Evolutionary conservation across 768 basidiomycete species (phyloP), one percentile per base, ranked within the genome.

Genomic region (Lactarius quietus): DNA sequence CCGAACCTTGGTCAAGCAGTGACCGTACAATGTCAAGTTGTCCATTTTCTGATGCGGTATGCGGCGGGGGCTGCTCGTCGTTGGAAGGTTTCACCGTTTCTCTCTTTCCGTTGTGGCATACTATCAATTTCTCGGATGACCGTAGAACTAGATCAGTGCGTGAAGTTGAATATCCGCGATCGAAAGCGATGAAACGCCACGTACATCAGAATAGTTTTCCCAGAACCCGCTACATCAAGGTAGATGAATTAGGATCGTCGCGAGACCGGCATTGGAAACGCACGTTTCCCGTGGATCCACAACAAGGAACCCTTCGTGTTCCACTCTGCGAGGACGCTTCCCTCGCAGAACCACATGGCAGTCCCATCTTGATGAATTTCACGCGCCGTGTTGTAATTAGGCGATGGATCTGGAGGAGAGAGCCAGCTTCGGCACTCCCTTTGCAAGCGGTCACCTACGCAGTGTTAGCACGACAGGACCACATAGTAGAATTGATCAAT

Each of bases 271-370:
- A 15, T 1, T 5, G 5, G 2, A n/a, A 3, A 17, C 55, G 10
- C 53, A 65, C 61, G 59, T 23, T 62, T 65, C 3, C 64, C 64
- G 7, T 62, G 64, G 0, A 65, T 52, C 64, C 64, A 65, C 12
- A 61, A 45, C 1, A 62, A 20, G 1, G 17, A 43, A 9, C 52
- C 57, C 10, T 9, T 45, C 17, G 52, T 1, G 4, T 54, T 64
- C 63, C 63, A 64, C 33, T 41, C 23, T 2, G n/a, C 36, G 8
- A 64, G 45, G 6, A 14, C 4, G 7, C 29, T 6, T 7, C 52
- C 63, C 12, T 36, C 3, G 33, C 5, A 33, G 20, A 62, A 62
- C 61, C 61, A 62, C 3, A n/a, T 26, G 0, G 61, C 39, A 6
- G 61, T 62, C 6, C 61, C 54, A 0, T 35, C 18, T 38, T 62